Evolutionary conservation across 2,329 filamentous ascomycete species (phyloP), one percentile per base, ranked within the genome.

Genomic region (Colletotrichum tofieldiae): DNA sequence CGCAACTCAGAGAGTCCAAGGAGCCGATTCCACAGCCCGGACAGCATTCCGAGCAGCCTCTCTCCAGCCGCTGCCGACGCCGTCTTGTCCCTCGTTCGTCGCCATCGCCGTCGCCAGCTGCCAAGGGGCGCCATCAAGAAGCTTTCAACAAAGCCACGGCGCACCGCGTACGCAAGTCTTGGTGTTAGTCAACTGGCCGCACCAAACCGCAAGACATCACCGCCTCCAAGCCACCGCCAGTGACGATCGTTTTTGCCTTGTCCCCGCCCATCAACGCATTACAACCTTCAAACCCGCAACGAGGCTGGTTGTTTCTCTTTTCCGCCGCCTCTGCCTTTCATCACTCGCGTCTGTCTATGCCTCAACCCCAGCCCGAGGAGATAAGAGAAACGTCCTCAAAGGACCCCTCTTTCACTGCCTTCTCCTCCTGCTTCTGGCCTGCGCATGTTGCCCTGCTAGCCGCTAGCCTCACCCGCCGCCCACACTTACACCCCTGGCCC

Each of bases 181-280:
- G 23, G 60, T 23, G 41, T 37, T 32, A n/a, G 16, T 64, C 51
- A 45, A 55, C 20, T 59, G 37, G 55, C 58, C 49, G 54, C 45
- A 51, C 54, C 29, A n/a, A 43, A 56, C 20, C 23, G 56, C 11
- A 32, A 63, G 64, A 68, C 55, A 56, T 32, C 54, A 45, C 65
- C 49, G 7, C 20, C 62, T 64, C 69, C 69, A 72, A 69, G 69
- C 69, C 69, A 72, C 68, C 35, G 4, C 11, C n/a, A 20, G 59
- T 70, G 54, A 72, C 65, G 59, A 64, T 60, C 65, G 59, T 69
- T 59, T 35, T 67, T 63, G 67, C 26, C 56, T 47, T 37, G 47
- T 26, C 49, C n/a, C 12, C 14, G 41, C 51, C 65, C 32, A 45
- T 20, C 37, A 20, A 58, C 62, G 51, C 37, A 26, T 32, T 35